Evolutionary conservation across 176 grass and related monocot genomes (phyloP).

Genomic region (Oryza nivara): DNA sequence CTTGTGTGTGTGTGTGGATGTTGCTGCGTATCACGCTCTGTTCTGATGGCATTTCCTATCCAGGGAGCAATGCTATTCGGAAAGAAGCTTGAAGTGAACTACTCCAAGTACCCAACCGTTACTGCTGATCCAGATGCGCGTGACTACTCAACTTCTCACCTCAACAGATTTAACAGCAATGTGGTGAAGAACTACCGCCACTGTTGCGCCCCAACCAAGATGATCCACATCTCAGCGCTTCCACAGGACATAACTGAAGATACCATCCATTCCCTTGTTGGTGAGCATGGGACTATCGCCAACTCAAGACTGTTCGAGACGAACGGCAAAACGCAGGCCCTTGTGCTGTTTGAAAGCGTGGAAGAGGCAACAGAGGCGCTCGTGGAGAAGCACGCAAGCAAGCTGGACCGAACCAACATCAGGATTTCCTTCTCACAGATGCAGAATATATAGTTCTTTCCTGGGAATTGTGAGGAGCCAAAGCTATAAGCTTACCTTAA

Average conservation of each 20-base stretch:
- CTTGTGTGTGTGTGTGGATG: neutral
- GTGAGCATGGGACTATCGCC: constrained; percentile 68
- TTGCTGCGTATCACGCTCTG: constrained; percentile 2
- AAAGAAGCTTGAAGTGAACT: constrained; percentile 91
- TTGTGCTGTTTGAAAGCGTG: constrained; percentile 79
- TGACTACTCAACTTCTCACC: constrained; percentile 81
- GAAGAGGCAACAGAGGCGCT: constrained; percentile 80
- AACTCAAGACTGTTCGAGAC: constrained; percentile 86
- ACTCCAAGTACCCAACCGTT: constrained; percentile 79
- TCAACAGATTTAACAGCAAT: constrained; percentile 85
- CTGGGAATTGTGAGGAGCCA: neutral
- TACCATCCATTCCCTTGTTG: constrained; percentile 57
- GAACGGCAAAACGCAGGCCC: constrained; percentile 79
- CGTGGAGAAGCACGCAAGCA: constrained; percentile 79
- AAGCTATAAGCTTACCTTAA: neutral
- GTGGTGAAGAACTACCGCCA: constrained; percentile 89
- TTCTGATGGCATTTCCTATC: constrained; percentile 12
- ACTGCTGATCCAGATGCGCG: constrained; percentile 69
- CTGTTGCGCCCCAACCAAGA: constrained; percentile 94
- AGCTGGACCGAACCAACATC: constrained; percentile 67
- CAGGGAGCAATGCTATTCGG: constrained; percentile 83
- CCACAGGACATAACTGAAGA: constrained; percentile 83
- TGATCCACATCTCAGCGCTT: constrained; percentile 88
- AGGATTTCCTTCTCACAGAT: constrained; percentile 97
- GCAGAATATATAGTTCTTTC: constrained; percentile 68